Percentiles rank a stretch among this genome's conserved stretches.
These are phyloP conservation scores for Cubamyces lactineus DNA, from an alignment of 768 basidiomycete species.

Conservation along the genomic window DNA sequence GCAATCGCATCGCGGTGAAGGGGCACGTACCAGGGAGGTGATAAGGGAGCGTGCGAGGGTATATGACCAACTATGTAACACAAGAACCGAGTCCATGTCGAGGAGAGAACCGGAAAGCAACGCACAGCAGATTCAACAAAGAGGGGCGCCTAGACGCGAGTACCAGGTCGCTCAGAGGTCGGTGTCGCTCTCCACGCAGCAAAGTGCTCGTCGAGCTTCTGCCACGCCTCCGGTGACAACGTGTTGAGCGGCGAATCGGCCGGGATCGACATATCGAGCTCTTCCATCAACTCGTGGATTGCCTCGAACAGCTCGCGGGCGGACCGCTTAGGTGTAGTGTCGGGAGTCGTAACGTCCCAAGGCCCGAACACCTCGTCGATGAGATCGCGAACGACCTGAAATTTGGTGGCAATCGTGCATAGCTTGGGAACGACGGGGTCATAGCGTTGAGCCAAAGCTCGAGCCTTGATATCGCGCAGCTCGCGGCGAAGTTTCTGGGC, in stretches of 20 bases:
- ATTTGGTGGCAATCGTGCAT: background rate
- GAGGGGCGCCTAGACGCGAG: background rate
- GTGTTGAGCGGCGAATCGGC: background rate
- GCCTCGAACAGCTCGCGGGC: background rate
- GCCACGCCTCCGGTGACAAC: background rate
- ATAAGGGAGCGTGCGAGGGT: background rate
- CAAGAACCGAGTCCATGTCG: background rate
- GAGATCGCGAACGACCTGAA: background rate
- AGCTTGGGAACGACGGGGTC: background rate
- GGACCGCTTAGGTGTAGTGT: too few relatives aligned
- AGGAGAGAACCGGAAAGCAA: background rate
- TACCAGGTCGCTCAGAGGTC: background rate
- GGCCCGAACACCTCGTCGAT: background rate
- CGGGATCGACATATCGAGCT: background rate
- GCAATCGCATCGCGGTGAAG: too few relatives aligned
- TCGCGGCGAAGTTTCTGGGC: background rate
- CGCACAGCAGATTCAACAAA: background rate
- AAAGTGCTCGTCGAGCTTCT: background rate
- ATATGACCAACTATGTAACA: background rate
- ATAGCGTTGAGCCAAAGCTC: background rate
- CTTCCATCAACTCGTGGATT: background rate
- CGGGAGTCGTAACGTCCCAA: background rate
- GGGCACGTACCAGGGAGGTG: background rate
- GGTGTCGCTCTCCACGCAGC: background rate
- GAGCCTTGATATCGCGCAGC: background rate